phyloP scores from a whole-genome alignment of 2,329 filamentous ascomycete species.

The Dendrostoma leiphaemia region DNA sequence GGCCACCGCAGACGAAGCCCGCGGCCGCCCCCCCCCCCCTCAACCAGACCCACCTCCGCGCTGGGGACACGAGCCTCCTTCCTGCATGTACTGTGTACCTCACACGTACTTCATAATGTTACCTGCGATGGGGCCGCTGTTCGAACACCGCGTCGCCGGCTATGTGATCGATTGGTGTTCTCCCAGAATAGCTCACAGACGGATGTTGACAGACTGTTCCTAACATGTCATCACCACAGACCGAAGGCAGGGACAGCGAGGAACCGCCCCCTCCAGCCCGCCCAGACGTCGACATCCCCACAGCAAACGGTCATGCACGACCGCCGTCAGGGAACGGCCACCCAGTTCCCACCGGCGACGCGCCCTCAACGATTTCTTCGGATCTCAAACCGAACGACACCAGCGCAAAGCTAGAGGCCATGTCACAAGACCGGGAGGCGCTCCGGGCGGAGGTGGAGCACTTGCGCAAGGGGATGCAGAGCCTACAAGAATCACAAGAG shows the following conservation, averaged over 20 bases:
- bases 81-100: constrained; percentile 13
- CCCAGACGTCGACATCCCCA: constrained; percentile 21
- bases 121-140: not conserved
- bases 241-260: constrained; percentile 13
- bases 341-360: constrained; percentile 24
- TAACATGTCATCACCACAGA: constrained; percentile 17
- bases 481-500: constrained; percentile 72
- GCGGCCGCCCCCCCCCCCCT: too few relatives aligned
- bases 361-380: constrained; percentile 24
- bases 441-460: constrained; percentile 78
- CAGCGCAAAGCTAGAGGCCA: constrained; percentile 63
- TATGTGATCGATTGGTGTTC: not conserved
- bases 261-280: not conserved
- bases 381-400: constrained; percentile 35
- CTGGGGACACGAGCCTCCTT: constrained; percentile 16
- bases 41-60: constrained; percentile 17
- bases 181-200: constrained; percentile 1
- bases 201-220: constrained; percentile 4
- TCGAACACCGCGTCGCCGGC: constrained; percentile 5
- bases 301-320: constrained; percentile 39
- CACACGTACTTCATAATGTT: not conserved
- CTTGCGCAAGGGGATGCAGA: constrained; percentile 77
- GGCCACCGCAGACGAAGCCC: constrained; percentile 4
- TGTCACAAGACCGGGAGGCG: constrained; percentile 78
- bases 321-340: constrained; percentile 37